phyloP scores from a whole-genome alignment of 2,329 filamentous ascomycete genomes.

The Keithomyces neogunnii region DNA sequence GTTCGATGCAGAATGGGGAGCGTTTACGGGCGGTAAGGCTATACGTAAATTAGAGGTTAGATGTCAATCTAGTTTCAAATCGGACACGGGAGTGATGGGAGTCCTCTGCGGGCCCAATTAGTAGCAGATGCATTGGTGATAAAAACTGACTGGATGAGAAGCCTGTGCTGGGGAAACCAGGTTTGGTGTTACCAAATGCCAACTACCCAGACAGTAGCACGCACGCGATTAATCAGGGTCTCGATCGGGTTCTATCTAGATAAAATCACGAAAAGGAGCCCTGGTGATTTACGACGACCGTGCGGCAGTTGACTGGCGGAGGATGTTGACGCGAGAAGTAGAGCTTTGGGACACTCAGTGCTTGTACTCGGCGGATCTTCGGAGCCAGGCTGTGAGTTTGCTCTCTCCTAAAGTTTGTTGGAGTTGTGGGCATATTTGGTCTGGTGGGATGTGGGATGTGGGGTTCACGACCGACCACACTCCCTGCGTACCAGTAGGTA shows the following conservation, averaged over 20 bases:
- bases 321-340: neutral
- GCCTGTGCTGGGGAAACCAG: neutral
- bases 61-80: neutral
- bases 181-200: neutral
- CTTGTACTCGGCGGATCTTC: constrained; percentile 12
- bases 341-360: neutral
- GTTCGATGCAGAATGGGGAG: neutral
- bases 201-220: neutral
- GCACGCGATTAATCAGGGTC: neutral
- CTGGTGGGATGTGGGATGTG: too few relatives aligned
- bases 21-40: neutral
- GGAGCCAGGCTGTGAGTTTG: constrained; percentile 7
- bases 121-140: neutral
- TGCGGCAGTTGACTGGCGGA: neutral
- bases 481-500: too few relatives aligned
- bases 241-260: neutral
- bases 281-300: neutral
- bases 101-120: neutral
- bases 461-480: too few relatives aligned
- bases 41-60: neutral
- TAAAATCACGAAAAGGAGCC: neutral
- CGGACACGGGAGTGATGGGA: neutral
- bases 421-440: too few relatives aligned
- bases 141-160: neutral
- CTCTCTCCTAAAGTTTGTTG: too few relatives aligned